phyloP scores from a whole-genome alignment of 192 early-diverging fungal species.

The Physocladia obscura region DNA sequence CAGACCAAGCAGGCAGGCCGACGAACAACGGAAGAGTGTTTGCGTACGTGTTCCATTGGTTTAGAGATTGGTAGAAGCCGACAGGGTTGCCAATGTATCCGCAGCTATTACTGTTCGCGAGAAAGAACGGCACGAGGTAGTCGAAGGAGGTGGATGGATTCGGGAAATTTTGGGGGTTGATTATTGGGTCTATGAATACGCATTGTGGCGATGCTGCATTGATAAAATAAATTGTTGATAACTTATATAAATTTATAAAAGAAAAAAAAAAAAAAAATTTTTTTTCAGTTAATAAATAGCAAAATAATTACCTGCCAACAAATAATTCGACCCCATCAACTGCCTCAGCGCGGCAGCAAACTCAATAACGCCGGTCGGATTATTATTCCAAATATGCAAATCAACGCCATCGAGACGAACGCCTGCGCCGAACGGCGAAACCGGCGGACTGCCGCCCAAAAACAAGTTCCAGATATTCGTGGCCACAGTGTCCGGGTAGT shows the following conservation, averaged over 20 bases:
- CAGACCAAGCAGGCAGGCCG: conserved; percentile 27
- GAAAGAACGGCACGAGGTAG: conserved; percentile 35
- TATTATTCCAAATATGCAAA: conserved; percentile 40
- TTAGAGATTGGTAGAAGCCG: conserved; percentile 31
- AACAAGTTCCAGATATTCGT: conserved; percentile 76
- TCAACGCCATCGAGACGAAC: conserved; percentile 64
- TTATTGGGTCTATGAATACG: conserved; percentile 27
- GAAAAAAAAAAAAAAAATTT: no score
- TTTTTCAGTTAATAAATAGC: not conserved
- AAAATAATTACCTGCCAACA: not conserved
- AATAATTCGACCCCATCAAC: conserved; percentile 18
- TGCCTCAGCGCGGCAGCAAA: conserved; percentile 1
- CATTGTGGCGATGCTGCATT: conserved; percentile 29
- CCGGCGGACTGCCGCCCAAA: conserved; percentile 54
- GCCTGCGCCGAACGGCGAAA: conserved; percentile 68
- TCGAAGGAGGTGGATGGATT: not conserved
- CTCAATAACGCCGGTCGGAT: conserved; percentile 19
- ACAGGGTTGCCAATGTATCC: conserved; percentile 28
- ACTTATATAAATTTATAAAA: not conserved
- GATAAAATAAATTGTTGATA: not conserved
- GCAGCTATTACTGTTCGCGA: conserved; percentile 21
- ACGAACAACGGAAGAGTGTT: conserved; percentile 8
- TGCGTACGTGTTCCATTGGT: conserved; percentile 21
- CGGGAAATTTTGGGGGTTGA: not conserved
- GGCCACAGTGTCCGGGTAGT: conserved; percentile 50